Conservation (phyloP, 805 yeast genomes). For the Wickerhamiella bombiphila region DNA sequence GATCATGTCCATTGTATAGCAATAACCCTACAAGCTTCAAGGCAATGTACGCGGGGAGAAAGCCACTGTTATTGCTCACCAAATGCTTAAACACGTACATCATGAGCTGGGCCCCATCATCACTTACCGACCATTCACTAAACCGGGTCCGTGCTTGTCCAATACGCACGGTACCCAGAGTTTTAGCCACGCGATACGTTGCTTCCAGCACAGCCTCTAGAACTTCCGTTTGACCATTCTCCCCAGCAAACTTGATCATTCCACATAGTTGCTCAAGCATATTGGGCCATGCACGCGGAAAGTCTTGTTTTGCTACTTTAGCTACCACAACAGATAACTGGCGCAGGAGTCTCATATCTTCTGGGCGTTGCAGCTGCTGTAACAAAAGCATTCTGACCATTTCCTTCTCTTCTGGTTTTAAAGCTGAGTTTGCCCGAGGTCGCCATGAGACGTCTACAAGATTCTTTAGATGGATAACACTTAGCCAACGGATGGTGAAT, state of each 20-base stretch:
- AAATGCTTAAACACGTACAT: slow-evolving; percentile 2
- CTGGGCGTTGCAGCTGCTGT: slow-evolving; percentile 33
- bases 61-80: slow-evolving; percentile 20
- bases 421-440: slow-evolving; percentile 39
- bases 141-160: slow-evolving; percentile 43
- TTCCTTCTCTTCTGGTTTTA: slow-evolving; percentile 63
- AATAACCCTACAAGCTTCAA: slow-evolving; percentile 62
- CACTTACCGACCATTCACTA: slow-evolving; percentile 26
- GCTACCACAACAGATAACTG: slow-evolving; percentile 81
- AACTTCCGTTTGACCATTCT: slow-evolving; percentile 23
- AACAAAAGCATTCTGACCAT: slow-evolving; percentile 5
- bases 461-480: slow-evolving; percentile 76
- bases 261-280: slow-evolving; percentile 45
- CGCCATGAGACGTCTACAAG: slow-evolving; percentile 82
- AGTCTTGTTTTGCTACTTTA: slow-evolving; percentile 66
- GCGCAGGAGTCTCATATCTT: slow-evolving; percentile 31
- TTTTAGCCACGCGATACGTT: slow-evolving; percentile 65
- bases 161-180: slow-evolving; percentile 57
- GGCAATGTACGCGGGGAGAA: slow-evolving; percentile 55
- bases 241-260: slow-evolving; percentile 2
- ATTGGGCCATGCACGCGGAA: slow-evolving; percentile 75
- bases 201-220: slow-evolving; percentile 52
- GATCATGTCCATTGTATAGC: slow-evolving; percentile 60
- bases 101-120: slow-evolving; percentile 40
- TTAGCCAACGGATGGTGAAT: slow-evolving; percentile 56